Evolutionary conservation across 345 rosid genomes (phyloP).

Genomic region (Raphanus sativus): DNA sequence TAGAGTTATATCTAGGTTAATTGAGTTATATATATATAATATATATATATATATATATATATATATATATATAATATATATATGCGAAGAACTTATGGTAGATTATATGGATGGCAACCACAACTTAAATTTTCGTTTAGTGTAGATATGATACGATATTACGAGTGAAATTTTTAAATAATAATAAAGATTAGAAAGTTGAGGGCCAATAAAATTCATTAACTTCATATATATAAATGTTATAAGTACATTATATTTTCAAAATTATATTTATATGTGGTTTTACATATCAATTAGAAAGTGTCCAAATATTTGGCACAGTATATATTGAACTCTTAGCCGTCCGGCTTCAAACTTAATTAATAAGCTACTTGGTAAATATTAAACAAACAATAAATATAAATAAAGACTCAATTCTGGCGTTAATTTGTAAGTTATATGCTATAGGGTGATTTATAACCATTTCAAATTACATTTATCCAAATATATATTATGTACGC

Average conservation of each 20-base stretch:
- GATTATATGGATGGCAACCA: not conserved
- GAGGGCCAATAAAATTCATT: not conserved
- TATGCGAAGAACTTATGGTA: not conserved
- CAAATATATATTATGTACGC: not conserved
- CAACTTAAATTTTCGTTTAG: not conserved
- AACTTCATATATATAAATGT: not conserved
- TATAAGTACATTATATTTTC: not conserved
- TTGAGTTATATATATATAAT: not conserved
- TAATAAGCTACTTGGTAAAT: conserved; percentile 20
- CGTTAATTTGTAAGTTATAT: not conserved
- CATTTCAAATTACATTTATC: conserved; percentile 26
- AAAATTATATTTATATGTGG: not conserved
- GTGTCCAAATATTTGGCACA: conserved; percentile 10
- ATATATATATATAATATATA: not conserved
- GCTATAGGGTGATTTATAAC: not conserved
- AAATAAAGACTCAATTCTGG: not conserved
- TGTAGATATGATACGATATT: not conserved
- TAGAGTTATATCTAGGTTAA: not conserved
- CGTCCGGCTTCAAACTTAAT: conserved; percentile 6
- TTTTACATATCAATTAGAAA: not conserved
- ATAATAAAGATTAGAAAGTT: not conserved
- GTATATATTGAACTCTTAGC: conserved; percentile 26
- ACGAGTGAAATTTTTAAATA: not conserved
- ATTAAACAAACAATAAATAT: not conserved
- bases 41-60: not conserved